These are phyloP conservation scores for Harringtonia aguacate DNA, from an alignment of 2,329 filamentous ascomycete species.

Conservation along the genomic window DNA sequence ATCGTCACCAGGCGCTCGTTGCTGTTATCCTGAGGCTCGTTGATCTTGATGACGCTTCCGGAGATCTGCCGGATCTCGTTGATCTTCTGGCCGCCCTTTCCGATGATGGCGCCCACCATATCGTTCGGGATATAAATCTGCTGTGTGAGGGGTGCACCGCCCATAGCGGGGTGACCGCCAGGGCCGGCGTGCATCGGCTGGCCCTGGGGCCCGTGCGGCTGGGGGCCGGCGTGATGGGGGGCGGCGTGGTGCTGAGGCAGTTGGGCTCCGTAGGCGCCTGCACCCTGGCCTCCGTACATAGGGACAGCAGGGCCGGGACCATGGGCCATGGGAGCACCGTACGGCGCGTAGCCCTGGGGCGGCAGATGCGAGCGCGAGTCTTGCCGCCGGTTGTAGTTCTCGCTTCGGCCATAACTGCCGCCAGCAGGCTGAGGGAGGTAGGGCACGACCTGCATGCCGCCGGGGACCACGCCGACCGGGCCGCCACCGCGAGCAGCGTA, in stretches of 20 bases:
- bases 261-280: conserved; percentile 66
- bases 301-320: conserved; percentile 50
- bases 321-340: conserved; percentile 54
- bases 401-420: conserved; percentile 84
- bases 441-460: conserved; percentile 98
- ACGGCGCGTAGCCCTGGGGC: conserved; percentile 66
- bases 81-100: conserved; percentile 97
- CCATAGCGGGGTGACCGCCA: conserved; percentile 51
- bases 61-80: conserved; percentile 97
- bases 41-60: conserved; percentile 99
- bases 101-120: conserved; percentile 98
- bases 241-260: conserved; percentile 64
- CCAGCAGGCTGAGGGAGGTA: conserved; percentile 90
- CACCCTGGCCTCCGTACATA: conserved; percentile 60
- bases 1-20: conserved; percentile 97
- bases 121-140: conserved; percentile 99
- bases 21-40: conserved; percentile 97
- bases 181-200: conserved; percentile 62
- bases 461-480: conserved; percentile 85
- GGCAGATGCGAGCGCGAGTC: conserved; percentile 64
- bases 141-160: conserved; percentile 78
- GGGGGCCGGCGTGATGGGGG: conserved; percentile 38
- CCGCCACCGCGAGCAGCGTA: conserved; percentile 93
- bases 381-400: conserved; percentile 70
- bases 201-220: conserved; percentile 56